A percentile compares a stretch with the other conserved stretches of the same genome.
Evolutionary conservation across 306 rosid genomes (phyloP).

Genomic region (Dicorynia guianensis): DNA sequence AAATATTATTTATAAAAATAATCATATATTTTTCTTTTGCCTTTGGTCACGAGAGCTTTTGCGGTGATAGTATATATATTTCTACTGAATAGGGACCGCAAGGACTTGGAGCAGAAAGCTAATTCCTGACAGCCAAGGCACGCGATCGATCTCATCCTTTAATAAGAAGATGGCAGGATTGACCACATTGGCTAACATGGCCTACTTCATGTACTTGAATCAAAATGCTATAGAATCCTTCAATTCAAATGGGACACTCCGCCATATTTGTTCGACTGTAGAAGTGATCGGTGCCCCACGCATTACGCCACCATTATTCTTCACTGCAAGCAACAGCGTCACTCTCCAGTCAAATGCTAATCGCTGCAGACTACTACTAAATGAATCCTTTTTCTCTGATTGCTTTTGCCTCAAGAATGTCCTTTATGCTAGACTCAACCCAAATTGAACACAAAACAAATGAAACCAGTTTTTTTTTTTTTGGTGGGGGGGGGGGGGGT

Average conservation of each 20-base stretch:
- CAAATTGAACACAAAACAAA: no score
- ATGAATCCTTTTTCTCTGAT: background rate
- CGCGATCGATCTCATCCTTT: background rate
- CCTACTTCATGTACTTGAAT: conserved; percentile 38
- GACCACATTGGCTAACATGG: conserved; percentile 7
- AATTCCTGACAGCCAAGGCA: conserved; percentile 16
- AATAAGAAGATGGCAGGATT: conserved; percentile 1
- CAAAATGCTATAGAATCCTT: conserved; percentile 10
- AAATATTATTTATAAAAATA: no score
- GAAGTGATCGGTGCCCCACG: conserved; percentile 33
- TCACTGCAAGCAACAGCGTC: conserved; percentile 49
- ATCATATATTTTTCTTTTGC: no score
- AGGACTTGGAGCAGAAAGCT: no score
- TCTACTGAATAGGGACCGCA: no score
- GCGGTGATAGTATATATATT: no score
- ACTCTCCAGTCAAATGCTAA: conserved; percentile 33
- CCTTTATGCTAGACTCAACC: background rate
- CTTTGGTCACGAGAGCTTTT: no score
- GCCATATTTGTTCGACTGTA: background rate
- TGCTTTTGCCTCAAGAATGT: background rate
- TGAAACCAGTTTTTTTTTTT: conserved; percentile 8
- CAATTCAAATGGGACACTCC: conserved; percentile 2
- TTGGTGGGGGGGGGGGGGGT: no score
- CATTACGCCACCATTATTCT: conserved; percentile 44
- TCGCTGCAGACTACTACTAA: background rate